Conservation (phyloP, 768 basidiomycete species). For the Leccinellum rugosiceps region DNA sequence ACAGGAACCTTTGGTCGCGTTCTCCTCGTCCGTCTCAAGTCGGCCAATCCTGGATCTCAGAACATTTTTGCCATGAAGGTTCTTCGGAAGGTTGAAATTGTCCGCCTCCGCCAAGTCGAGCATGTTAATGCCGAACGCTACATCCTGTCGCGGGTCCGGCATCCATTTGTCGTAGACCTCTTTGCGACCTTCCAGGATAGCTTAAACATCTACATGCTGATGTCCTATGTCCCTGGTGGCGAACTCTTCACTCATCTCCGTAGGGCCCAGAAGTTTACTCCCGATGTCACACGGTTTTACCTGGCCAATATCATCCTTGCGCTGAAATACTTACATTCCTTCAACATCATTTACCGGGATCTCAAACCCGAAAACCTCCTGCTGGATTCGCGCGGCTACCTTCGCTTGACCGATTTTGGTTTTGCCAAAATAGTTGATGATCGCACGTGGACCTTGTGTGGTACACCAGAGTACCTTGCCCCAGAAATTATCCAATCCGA, state of each 20-base stretch:
- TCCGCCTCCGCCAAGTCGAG: constrained; percentile 90
- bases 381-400: constrained; percentile 87
- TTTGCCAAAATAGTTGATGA: constrained; percentile 98
- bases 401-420: constrained; percentile 95
- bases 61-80: constrained; percentile 86
- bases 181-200: constrained; percentile 95
- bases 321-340: constrained; percentile 89
- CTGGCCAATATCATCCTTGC: constrained; percentile 95
- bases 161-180: constrained; percentile 96
- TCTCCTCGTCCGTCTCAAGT: constrained; percentile 75
- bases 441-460: constrained; percentile 96
- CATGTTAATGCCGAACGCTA: constrained; percentile 96
- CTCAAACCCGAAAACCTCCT: constrained; percentile 99
- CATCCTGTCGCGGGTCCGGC: constrained; percentile 86
- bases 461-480: constrained; percentile 94
- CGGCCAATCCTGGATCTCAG: constrained; percentile 41
- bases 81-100: constrained; percentile 80
- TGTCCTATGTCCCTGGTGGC: constrained; percentile 95
- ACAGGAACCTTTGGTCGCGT: constrained; percentile 97
- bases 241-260: constrained; percentile 97
- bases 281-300: constrained; percentile 98
- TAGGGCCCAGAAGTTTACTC: constrained; percentile 89
- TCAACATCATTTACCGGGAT: constrained; percentile 98
- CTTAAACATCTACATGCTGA: constrained; percentile 96
- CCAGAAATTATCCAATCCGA: constrained; percentile 98